phyloP scores from a whole-genome alignment of 129 eudicot species.

The Chrysanthemum makinoi region DNA sequence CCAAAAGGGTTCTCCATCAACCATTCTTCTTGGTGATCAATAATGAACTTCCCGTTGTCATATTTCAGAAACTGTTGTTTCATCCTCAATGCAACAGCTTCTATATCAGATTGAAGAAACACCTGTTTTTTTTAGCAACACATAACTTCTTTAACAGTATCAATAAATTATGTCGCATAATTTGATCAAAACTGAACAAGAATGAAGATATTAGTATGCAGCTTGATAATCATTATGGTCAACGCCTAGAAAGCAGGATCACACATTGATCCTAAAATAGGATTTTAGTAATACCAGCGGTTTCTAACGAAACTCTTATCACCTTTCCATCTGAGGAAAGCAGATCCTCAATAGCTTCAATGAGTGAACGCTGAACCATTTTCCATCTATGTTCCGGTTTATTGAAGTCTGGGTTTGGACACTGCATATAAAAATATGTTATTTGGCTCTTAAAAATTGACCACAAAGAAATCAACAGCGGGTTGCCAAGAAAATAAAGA shows the following conservation, averaged over 20 bases:
- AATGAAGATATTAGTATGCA: too few relatives aligned
- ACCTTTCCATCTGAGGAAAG: conserved; percentile 69
- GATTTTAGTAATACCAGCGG: too few relatives aligned
- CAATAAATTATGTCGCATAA: neutral
- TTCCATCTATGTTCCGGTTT: conserved; percentile 83
- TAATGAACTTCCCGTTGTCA: conserved; percentile 58
- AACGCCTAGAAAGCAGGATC: too few relatives aligned
- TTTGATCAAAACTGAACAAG: neutral
- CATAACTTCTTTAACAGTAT: neutral
- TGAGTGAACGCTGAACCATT: conserved; percentile 64
- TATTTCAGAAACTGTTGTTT: conserved; percentile 52
- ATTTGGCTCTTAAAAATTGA: conserved; percentile 14
- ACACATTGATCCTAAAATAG: too few relatives aligned
- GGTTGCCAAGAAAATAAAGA: too few relatives aligned
- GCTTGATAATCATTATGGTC: too few relatives aligned
- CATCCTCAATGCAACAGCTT: conserved; percentile 74
- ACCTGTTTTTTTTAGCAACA: conserved; percentile 49
- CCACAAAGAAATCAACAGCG: neutral
- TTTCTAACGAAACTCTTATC: neutral
- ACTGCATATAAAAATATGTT: conserved; percentile 41
- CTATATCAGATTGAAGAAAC: conserved; percentile 82
- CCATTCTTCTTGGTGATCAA: conserved; percentile 50
- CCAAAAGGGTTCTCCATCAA: conserved; percentile 77
- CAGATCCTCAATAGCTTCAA: conserved; percentile 67
- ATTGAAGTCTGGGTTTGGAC: conserved; percentile 91